Evolutionary conservation across 257 asterid genomes (phyloP).

Genomic region (Plantago elongata): DNA sequence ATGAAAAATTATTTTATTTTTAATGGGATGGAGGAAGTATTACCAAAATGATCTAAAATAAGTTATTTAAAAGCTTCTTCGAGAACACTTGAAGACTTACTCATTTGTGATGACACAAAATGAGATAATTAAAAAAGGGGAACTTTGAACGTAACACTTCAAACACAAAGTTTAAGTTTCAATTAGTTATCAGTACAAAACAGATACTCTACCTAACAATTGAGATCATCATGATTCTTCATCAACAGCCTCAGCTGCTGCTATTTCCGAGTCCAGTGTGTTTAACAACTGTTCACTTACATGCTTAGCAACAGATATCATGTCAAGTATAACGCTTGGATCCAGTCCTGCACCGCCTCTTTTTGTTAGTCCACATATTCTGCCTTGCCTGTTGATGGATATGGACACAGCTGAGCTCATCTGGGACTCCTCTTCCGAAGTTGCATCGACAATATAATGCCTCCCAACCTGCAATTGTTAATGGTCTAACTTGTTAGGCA

Average conservation of each 20-base stretch:
- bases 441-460: constrained; percentile 82
- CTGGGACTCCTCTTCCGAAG: constrained; percentile 87
- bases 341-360: constrained; percentile 79
- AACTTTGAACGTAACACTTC: no score
- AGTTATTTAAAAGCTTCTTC: no score
- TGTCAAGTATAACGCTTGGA: constrained; percentile 69
- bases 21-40: no score
- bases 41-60: no score
- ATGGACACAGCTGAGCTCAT: constrained; percentile 87
- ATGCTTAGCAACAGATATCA: constrained; percentile 72
- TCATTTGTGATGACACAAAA: no score
- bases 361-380: constrained; percentile 71
- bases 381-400: constrained; percentile 66
- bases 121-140: no score
- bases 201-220: background rate
- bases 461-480: constrained; percentile 55
- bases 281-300: constrained; percentile 59
- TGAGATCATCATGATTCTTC: constrained; percentile 32
- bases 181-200: no score
- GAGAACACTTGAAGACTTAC: no score
- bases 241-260: constrained; percentile 76
- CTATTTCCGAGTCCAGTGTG: constrained; percentile 75
- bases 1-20: no score
- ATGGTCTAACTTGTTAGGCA: background rate
- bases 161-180: no score